These are phyloP conservation scores for Pholiota conissans DNA, from an alignment of 768 basidiomycete species.

Conservation along the genomic window DNA sequence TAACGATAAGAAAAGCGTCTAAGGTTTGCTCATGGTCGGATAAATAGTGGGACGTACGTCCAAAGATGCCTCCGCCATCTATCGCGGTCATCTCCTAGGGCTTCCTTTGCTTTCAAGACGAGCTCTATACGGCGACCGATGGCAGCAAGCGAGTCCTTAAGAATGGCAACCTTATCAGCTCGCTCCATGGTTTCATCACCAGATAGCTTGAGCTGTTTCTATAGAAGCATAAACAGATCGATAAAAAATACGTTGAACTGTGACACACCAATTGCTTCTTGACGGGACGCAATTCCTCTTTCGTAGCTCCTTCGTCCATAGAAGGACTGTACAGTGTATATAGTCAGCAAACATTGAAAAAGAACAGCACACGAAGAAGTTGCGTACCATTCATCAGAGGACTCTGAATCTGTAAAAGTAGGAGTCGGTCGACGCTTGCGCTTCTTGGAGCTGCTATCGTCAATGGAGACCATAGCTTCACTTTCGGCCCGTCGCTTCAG, in stretches of 20 bases:
- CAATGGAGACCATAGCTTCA: conserved; percentile 80
- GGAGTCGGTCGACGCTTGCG: conserved; percentile 94
- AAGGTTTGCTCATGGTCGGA: conserved; percentile 1
- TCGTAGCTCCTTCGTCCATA: conserved; percentile 92
- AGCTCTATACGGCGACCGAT: conserved; percentile 91
- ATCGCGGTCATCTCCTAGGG: conserved; percentile 78
- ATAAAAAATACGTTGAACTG: neutral
- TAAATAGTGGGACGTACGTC: conserved; percentile 65
- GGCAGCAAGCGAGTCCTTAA: conserved; percentile 93
- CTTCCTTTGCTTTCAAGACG: conserved; percentile 74
- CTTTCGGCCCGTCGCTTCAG: conserved; percentile 82
- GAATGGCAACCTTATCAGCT: conserved; percentile 93
- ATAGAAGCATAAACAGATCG: conserved; percentile 11
- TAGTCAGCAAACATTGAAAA: conserved; percentile 4
- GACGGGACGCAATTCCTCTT: conserved; percentile 93
- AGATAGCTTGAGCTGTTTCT: conserved; percentile 95
- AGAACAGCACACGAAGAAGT: neutral
- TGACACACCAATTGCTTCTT: conserved; percentile 87
- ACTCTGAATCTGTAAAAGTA: conserved; percentile 93
- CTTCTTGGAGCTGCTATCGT: conserved; percentile 68
- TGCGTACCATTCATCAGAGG: conserved; percentile 86
- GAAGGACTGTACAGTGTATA: conserved; percentile 61
- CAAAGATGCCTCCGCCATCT: conserved; percentile 94
- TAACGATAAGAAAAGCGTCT: conserved; percentile 5
- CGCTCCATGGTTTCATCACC: conserved; percentile 92